Evolutionary conservation across 2,329 filamentous ascomycete species (phyloP).

Genomic region (Raffaelea deltoideospora): DNA sequence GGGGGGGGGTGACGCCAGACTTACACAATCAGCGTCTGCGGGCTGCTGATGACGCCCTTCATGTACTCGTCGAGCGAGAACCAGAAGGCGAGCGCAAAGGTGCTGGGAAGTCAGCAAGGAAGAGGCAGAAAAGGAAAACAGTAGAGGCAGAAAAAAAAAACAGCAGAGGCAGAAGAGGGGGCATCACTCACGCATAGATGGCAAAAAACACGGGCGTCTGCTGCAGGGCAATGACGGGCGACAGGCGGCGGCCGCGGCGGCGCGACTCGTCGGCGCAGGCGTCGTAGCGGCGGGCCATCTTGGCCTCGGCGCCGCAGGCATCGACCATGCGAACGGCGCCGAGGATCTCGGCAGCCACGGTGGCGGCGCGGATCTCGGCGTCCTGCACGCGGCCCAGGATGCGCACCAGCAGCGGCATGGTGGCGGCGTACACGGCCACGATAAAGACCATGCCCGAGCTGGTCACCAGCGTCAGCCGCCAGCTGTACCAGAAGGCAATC

Average conservation of each 20-base stretch:
- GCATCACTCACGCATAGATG: slow-evolving; percentile 13
- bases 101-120: slow-evolving; percentile 23
- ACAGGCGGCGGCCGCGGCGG: slow-evolving; percentile 29
- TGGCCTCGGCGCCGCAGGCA: slow-evolving; percentile 44
- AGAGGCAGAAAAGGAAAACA: slow-evolving; percentile 40
- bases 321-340: slow-evolving; percentile 45
- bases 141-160: slow-evolving; percentile 26
- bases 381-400: slow-evolving; percentile 27
- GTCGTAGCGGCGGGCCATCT: slow-evolving; percentile 36
- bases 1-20: no score
- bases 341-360: slow-evolving; percentile 46
- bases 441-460: slow-evolving; percentile 42
- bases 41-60: slow-evolving; percentile 30
- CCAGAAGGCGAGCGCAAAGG: slow-evolving; percentile 46
- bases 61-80: slow-evolving; percentile 34
- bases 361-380: slow-evolving; percentile 42
- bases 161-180: neutral
- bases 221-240: slow-evolving; percentile 22
- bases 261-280: slow-evolving; percentile 39
- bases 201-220: slow-evolving; percentile 17
- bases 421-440: slow-evolving; percentile 26
- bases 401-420: slow-evolving; percentile 42
- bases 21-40: slow-evolving; percentile 43
- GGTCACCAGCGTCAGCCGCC: slow-evolving; percentile 44
- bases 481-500: slow-evolving; percentile 41